Evolutionary conservation across 2,329 filamentous ascomycete genomes (phyloP), one percentile per base, ranked within the genome.

Genomic region (Penicillium olsonii): DNA sequence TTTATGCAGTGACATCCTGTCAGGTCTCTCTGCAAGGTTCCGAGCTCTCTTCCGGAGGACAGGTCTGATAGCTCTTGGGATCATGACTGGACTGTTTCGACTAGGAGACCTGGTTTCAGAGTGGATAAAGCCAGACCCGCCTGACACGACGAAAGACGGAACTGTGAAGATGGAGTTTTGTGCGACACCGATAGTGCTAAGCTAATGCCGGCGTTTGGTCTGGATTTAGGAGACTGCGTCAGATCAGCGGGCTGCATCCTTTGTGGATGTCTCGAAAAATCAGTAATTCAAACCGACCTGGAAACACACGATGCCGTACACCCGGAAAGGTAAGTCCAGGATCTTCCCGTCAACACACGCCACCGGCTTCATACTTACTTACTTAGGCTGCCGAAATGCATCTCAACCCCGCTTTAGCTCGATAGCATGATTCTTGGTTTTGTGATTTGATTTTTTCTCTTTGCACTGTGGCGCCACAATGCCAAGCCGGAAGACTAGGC

Each of bases 11-110:
- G n/a, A n/a, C n/a, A n/a, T n/a, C n/a, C n/a, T n/a, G n/a, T n/a
- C n/a, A n/a, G n/a, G n/a, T n/a, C n/a, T n/a, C n/a, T n/a, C 42
- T 55, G 48, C 52, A 26, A 38, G 26, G 45, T 27, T 27, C 53
- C 47, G 34, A 26, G 15, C 31, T 26, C 20, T 20, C 44, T 14
- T 17, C 18, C 10, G 10, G 45, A 31, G 27, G 39, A 24, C 33
- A 37, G 24, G 20, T 24, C 11, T 7, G 26, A 39, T 34, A 42
- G 40, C 35, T 31, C 38, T 57, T 55, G 26, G 17, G 26, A 52
- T 47, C 45, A 26, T 22, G 48, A 49, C 57, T 24, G 37, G 45
- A 45, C 45, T 9, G 35, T 29, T 50, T 8, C 8, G 45, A 51
- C 34, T 45, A 40, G 18, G 34, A 56, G 40, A 9, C n/a, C 42